Evolutionary conservation across 129 eudicot genomes (phyloP).

Genomic region (Oenanthe sinensis): DNA sequence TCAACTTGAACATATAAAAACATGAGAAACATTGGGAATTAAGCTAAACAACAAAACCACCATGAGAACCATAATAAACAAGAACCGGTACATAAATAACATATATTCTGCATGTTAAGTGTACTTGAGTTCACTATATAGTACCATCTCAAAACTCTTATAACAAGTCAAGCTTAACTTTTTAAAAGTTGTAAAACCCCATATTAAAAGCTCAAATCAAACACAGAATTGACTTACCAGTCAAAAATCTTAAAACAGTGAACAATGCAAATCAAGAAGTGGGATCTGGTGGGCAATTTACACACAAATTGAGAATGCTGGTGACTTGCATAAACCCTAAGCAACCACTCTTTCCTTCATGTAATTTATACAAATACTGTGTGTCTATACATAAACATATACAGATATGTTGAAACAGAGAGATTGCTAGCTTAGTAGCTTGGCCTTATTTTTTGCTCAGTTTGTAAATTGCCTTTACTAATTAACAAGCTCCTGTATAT

Average conservation of each 20-base stretch:
- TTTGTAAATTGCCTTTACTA: not conserved
- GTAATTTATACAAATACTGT: too few species aligned
- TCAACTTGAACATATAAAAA: not conserved
- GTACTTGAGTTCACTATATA: not conserved
- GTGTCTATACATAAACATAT: not conserved
- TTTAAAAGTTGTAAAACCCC: not conserved
- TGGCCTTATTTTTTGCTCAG: too few species aligned
- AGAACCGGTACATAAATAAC: not conserved
- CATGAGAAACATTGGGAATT: not conserved
- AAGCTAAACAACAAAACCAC: not conserved
- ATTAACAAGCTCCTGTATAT: not conserved
- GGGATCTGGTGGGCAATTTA: not conserved
- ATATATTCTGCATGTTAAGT: not conserved
- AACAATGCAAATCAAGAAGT: not conserved
- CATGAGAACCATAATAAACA: not conserved
- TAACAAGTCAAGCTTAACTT: not conserved
- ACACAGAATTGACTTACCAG: not conserved
- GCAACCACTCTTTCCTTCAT: not conserved
- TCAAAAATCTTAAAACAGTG: not conserved
- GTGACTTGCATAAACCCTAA: not conserved
- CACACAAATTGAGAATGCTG: not conserved
- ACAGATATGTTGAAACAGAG: not conserved
- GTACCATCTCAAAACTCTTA: not conserved
- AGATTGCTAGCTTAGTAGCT: not conserved
- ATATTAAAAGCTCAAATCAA: not conserved